A percentile compares a stretch with the other conserved stretches of the same genome.
phyloP scores from a whole-genome alignment of 768 basidiomycete species.

The Termitomyces sp. region DNA sequence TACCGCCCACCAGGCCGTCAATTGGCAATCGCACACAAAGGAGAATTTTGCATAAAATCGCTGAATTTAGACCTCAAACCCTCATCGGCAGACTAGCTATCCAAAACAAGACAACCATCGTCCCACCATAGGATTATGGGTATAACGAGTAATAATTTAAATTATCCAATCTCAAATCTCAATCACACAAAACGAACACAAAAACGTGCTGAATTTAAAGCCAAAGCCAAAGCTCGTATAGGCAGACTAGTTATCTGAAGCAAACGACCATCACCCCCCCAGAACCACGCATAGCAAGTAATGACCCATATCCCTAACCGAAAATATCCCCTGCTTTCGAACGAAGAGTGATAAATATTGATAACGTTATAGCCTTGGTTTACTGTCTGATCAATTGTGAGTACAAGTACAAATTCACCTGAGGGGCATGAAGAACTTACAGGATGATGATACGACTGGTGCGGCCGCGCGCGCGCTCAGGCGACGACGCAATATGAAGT shows the following conservation, averaged over 20 bases:
- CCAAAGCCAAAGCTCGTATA: not conserved
- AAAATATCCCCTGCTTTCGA: not conserved
- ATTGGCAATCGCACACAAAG: not conserved
- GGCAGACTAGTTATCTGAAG: not conserved
- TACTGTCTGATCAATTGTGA: not conserved
- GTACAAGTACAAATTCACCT: not conserved
- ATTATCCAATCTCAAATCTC: not conserved
- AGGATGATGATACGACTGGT: not conserved
- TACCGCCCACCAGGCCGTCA: too few species aligned
- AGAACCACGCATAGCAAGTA: not conserved
- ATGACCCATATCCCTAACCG: not conserved
- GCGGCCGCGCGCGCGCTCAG: not conserved
- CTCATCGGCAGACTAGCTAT: not conserved
- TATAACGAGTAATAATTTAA: too few species aligned
- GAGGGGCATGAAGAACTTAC: not conserved
- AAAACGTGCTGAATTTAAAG: not conserved
- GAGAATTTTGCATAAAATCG: not conserved
- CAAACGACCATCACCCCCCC: not conserved
- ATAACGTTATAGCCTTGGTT: not conserved
- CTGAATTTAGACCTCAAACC: not conserved
- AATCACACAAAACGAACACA: not conserved
- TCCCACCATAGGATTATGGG: too few species aligned
- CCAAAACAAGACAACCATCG: too few species aligned
- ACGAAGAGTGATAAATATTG: not conserved
- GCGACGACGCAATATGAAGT: not conserved